Percentiles rank a stretch among this genome's conserved stretches.
Conservation (phyloP, 805 yeast genomes). For the Kurtzmaniella fragi region DNA sequence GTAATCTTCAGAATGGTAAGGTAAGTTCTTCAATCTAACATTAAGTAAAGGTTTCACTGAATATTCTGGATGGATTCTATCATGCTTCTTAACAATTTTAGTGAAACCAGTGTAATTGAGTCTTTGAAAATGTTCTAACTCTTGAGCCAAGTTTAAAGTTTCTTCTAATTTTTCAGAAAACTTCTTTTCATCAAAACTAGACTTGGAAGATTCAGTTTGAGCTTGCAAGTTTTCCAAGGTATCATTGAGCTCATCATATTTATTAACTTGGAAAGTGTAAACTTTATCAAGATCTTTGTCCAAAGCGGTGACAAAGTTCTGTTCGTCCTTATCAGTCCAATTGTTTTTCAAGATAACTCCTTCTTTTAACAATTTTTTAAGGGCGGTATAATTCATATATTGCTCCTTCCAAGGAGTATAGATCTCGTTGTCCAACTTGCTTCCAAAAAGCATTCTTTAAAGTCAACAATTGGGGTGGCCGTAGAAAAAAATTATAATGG, state of each 20-base stretch:
- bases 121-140: constrained; percentile 84
- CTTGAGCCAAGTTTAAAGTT: constrained; percentile 68
- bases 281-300: constrained; percentile 75
- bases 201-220: constrained; percentile 38
- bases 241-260: constrained; percentile 64
- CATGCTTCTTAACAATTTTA: constrained; percentile 94
- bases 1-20: constrained; percentile 92
- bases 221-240: constrained; percentile 62
- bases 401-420: constrained; percentile 84
- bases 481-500: background rate
- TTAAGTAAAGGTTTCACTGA: constrained; percentile 88
- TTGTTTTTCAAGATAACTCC: constrained; percentile 43
- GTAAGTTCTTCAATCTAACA: constrained; percentile 80
- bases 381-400: constrained; percentile 59
- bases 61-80: constrained; percentile 79
- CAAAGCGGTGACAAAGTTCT: constrained; percentile 57
- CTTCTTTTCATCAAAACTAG: constrained; percentile 48
- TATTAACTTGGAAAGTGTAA: constrained; percentile 62
- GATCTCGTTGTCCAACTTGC: constrained; percentile 71
- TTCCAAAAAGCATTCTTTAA: constrained; percentile 74
- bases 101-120: constrained; percentile 91
- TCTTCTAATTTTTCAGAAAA: constrained; percentile 73
- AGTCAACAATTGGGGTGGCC: constrained; percentile 5
- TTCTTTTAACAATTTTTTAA: constrained; percentile 68
- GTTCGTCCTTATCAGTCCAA: constrained; percentile 74